Evolutionary conservation across 2,329 filamentous ascomycete genomes (phyloP).

Genomic region (Zymoseptoria passerinii): DNA sequence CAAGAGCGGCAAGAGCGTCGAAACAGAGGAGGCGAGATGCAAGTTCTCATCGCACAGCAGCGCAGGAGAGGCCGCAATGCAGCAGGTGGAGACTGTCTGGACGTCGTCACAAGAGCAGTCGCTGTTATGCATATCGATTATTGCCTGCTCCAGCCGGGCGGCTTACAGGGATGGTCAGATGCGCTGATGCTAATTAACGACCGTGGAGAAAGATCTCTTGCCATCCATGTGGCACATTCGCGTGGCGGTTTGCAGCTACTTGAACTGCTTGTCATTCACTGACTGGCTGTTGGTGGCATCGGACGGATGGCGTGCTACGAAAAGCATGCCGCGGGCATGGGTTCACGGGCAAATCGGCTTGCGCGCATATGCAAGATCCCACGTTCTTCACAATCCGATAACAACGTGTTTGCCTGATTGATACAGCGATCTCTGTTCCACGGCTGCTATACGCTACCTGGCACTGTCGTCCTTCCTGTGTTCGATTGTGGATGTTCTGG

Average conservation of each 20-base stretch:
- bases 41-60: background rate
- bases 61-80: background rate
- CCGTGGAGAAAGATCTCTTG: background rate
- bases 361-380: background rate
- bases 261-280: background rate
- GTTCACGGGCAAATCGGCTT: background rate
- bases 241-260: background rate
- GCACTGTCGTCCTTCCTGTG: background rate
- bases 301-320: background rate
- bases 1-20: background rate
- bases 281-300: background rate
- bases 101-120: background rate
- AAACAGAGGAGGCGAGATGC: background rate
- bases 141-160: background rate
- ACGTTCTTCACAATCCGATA: background rate
- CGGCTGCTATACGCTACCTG: background rate
- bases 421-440: background rate
- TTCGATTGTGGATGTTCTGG: too few relatives aligned
- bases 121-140: background rate
- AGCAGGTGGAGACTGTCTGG: background rate
- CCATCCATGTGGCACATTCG: background rate
- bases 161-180: background rate
- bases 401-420: background rate
- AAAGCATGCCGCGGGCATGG: background rate
- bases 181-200: background rate